phyloP scores from a whole-genome alignment of 2,329 filamentous ascomycete genomes.

The Coniochaeta sp. region DNA sequence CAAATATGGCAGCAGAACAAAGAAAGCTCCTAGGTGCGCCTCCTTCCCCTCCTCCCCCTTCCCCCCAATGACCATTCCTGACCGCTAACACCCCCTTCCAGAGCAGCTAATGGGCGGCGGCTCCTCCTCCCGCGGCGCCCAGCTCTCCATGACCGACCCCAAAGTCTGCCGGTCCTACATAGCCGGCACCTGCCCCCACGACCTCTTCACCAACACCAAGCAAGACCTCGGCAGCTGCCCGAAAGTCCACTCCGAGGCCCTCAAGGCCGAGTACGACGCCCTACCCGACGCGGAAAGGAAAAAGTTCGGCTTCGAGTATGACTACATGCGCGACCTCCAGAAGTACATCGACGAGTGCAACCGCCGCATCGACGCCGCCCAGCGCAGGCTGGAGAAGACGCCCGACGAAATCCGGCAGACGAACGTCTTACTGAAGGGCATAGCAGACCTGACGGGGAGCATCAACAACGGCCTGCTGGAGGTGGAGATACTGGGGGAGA shows the following conservation, averaged over 20 bases:
- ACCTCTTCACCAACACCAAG: conserved; percentile 99
- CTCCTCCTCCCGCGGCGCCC: conserved; percentile 64
- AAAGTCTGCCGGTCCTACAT: conserved; percentile 95
- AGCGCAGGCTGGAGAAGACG: conserved; percentile 90
- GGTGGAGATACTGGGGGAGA: conserved; percentile 76
- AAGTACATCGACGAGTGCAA: conserved; percentile 98
- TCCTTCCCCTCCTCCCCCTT: conserved; percentile 3
- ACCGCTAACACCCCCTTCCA: conserved; percentile 18
- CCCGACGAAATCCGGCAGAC: conserved; percentile 96
- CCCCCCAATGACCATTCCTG: background rate
- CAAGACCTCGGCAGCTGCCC: conserved; percentile 89
- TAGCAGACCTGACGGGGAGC: conserved; percentile 70
- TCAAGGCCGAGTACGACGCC: conserved; percentile 82
- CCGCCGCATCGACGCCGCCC: conserved; percentile 81
- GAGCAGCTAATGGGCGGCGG: conserved; percentile 90
- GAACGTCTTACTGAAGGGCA: conserved; percentile 79
- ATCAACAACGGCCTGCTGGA: conserved; percentile 81
- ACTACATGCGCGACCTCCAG: conserved; percentile 93
- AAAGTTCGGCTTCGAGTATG: conserved; percentile 86
- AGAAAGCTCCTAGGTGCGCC: conserved; percentile 77
- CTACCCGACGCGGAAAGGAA: conserved; percentile 65
- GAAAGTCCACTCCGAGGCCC: conserved; percentile 78
- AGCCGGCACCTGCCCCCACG: conserved; percentile 89
- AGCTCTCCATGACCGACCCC: conserved; percentile 81
- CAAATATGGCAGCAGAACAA: conserved; percentile 86